Evolutionary conservation across 73 alveolate species (phyloP).

Genomic region (Symbiodinium natans): DNA sequence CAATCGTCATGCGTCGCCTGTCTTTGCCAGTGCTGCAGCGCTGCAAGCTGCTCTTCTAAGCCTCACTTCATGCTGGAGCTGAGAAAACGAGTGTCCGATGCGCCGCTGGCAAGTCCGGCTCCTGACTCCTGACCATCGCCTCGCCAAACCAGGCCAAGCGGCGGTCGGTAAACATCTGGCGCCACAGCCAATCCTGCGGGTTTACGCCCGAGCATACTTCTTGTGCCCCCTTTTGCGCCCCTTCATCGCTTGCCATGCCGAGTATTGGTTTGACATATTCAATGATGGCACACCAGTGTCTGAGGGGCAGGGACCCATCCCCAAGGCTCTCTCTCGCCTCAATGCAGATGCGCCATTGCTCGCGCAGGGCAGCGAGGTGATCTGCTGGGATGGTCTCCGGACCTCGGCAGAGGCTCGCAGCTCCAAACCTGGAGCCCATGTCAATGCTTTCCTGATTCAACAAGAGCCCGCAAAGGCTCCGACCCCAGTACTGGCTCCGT

Average conservation of each 20-base stretch:
- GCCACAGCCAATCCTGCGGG: slow-evolving; percentile 88
- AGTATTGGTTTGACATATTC: too few species aligned
- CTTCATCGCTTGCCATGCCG: background rate
- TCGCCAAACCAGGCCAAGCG: slow-evolving; percentile 1
- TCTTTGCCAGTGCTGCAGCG: slow-evolving; percentile 65
- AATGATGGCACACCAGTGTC: too few species aligned
- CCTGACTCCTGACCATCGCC: background rate
- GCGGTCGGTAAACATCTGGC: slow-evolving; percentile 88
- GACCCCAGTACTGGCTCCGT: slow-evolving; percentile 87
- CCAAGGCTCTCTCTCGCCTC: background rate
- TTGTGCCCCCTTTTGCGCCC: background rate
- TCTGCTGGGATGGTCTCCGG: slow-evolving; percentile 75
- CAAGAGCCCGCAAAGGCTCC: background rate
- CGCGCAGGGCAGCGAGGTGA: slow-evolving; percentile 65
- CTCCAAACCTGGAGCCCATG: too few species aligned
- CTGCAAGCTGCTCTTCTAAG: slow-evolving; percentile 74
- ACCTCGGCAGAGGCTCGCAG: slow-evolving; percentile 24
- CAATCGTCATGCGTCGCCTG: background rate
- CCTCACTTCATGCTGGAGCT: background rate
- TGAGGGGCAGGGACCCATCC: too few species aligned
- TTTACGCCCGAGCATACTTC: background rate
- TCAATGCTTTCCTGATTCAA: too few species aligned
- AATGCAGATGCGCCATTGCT: slow-evolving; percentile 52
- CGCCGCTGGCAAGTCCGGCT: too few species aligned
- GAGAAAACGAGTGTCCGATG: background rate